Percentiles rank a stretch among this genome's conserved stretches.
phyloP scores from a whole-genome alignment of 176 grass and related monocot species.

The Zea luxurians region DNA sequence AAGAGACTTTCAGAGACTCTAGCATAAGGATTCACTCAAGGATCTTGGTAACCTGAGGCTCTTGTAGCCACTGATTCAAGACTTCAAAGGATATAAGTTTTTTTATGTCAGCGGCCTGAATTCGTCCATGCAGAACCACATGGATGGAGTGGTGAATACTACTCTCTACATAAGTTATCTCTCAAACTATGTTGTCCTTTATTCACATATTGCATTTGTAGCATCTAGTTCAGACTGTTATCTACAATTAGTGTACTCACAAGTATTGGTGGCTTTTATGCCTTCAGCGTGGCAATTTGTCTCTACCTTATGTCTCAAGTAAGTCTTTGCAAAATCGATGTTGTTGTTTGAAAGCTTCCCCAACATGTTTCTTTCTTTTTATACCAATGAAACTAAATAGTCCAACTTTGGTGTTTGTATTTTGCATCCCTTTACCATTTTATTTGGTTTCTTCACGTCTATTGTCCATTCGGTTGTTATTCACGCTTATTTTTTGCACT shows the following conservation, averaged over 20 bases:
- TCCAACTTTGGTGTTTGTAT: background rate
- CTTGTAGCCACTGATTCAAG: conserved; percentile 79
- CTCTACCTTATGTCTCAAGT: conserved; percentile 81
- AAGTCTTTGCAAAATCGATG: conserved; percentile 41
- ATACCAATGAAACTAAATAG: background rate
- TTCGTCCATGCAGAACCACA: conserved; percentile 64
- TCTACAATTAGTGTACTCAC: conserved; percentile 81
- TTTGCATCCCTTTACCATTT: background rate
- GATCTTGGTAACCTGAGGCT: conserved; percentile 67
- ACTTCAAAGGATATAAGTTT: conserved; percentile 78
- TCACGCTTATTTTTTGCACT: background rate
- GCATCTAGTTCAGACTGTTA: conserved; percentile 31
- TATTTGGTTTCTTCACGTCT: background rate
- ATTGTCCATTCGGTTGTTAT: conserved; percentile 2
- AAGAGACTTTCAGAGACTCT: too few species aligned
- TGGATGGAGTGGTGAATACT: conserved; percentile 79
- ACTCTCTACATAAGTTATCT: conserved; percentile 85
- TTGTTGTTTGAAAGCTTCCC: background rate
- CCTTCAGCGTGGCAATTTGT: conserved; percentile 75
- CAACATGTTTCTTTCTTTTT: background rate
- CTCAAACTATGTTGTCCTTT: conserved; percentile 65
- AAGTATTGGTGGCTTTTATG: conserved; percentile 83
- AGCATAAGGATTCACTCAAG: too few species aligned
- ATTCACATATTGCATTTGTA: background rate
- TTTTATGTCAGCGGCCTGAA: conserved; percentile 61